Conservation (phyloP, 345 rosid genomes). For the Brassica cretica region DNA sequence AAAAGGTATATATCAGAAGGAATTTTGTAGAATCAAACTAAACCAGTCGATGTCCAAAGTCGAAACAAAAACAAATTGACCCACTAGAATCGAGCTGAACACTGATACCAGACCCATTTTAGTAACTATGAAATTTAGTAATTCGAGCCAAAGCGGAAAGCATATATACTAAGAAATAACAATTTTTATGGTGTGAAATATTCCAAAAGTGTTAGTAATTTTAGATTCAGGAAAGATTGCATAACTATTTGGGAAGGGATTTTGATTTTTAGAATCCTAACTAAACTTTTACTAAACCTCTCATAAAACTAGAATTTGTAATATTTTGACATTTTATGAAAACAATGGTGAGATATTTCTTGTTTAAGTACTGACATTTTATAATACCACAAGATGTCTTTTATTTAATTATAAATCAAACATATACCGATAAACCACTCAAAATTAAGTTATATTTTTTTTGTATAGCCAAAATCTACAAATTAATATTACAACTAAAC, state of each 20-base stretch:
- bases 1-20: background rate
- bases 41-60: background rate
- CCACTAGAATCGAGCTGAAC: background rate
- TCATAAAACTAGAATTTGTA: background rate
- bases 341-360: background rate
- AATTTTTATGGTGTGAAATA: background rate
- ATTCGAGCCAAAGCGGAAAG: too few relatives aligned
- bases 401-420: background rate
- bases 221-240: background rate
- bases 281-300: background rate
- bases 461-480: background rate
- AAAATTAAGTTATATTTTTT: background rate
- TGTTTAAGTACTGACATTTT: background rate
- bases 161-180: background rate
- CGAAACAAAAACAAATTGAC: background rate
- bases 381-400: background rate
- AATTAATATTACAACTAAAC: background rate
- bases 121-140: too few relatives aligned
- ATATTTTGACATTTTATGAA: background rate
- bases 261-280: background rate
- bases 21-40: background rate
- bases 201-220: background rate
- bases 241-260: background rate
- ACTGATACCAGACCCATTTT: too few relatives aligned
- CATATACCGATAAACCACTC: background rate